Evolutionary conservation across 208 protist genomes (phyloP).

Genomic region (Borovskyia barvae): DNA sequence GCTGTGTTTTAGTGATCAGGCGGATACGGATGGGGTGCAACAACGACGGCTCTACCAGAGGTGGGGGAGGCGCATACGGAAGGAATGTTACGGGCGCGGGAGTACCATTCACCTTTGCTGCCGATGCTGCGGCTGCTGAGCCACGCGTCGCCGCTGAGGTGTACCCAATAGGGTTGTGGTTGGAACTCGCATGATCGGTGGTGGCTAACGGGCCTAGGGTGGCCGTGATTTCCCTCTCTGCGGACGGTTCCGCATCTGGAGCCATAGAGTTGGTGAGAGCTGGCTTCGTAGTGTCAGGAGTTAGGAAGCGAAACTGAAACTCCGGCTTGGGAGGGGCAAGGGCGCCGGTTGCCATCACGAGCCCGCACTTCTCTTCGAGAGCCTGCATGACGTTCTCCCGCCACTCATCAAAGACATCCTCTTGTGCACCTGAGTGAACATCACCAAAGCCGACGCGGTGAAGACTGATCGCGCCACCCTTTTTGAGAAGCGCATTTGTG

Average conservation of each 20-base stretch:
- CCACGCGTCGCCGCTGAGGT: background rate
- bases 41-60: constrained; percentile 58
- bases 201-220: background rate
- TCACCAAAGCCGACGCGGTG: constrained; percentile 63
- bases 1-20: constrained; percentile 34
- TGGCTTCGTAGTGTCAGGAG: background rate
- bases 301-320: constrained; percentile 29
- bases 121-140: background rate
- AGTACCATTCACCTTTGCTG: background rate
- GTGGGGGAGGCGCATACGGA: constrained; percentile 44
- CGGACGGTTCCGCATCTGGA: background rate
- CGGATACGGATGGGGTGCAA: constrained; percentile 40
- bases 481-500: constrained; percentile 48
- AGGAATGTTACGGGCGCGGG: background rate
- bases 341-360: constrained; percentile 22
- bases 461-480: constrained; percentile 53
- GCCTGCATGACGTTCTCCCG: constrained; percentile 45
- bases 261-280: background rate
- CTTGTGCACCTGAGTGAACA: constrained; percentile 41
- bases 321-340: constrained; percentile 40
- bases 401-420: constrained; percentile 80
- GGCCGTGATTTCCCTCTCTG: background rate
- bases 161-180: background rate
- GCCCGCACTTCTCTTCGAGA: constrained; percentile 34
- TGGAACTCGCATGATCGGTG: background rate